Conservation (phyloP, 2,329 filamentous ascomycete genomes). For the Juglanconis oblonga region DNA sequence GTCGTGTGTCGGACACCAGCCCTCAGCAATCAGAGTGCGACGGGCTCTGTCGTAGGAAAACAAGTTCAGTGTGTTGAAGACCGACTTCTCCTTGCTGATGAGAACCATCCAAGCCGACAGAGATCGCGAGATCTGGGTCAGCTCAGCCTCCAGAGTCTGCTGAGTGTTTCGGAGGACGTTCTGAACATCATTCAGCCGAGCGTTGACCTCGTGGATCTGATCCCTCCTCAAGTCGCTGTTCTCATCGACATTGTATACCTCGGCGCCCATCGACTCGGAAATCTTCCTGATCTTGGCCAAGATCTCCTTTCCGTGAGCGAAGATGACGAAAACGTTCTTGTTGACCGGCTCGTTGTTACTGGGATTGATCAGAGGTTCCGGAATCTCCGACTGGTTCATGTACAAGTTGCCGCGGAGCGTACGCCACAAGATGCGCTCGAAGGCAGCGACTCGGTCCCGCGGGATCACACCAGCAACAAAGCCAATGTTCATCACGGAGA, state of each 20-base stretch:
- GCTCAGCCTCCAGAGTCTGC: slow-evolving; percentile 85
- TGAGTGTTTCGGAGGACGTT: slow-evolving; percentile 95
- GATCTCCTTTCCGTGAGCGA: slow-evolving; percentile 97
- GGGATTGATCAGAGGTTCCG: slow-evolving; percentile 87
- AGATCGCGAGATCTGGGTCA: slow-evolving; percentile 88
- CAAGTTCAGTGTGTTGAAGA: slow-evolving; percentile 91
- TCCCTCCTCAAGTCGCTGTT: slow-evolving; percentile 93
- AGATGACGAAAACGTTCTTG: slow-evolving; percentile 99
- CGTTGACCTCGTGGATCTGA: slow-evolving; percentile 97
- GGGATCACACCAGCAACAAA: slow-evolving; percentile 96
- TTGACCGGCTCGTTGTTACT: slow-evolving; percentile 85
- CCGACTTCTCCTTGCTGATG: slow-evolving; percentile 96
- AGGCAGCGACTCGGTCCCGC: slow-evolving; percentile 87
- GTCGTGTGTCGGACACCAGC: slow-evolving; percentile 93
- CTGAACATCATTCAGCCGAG: slow-evolving; percentile 81
- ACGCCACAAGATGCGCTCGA: slow-evolving; percentile 96
- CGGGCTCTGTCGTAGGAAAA: slow-evolving; percentile 96
- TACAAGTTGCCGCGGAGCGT: slow-evolving; percentile 96
- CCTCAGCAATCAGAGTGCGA: slow-evolving; percentile 95
- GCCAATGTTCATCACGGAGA: slow-evolving; percentile 97
- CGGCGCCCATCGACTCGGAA: slow-evolving; percentile 92
- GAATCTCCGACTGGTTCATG: slow-evolving; percentile 99
- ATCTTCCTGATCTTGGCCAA: slow-evolving; percentile 99
- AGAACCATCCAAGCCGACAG: slow-evolving; percentile 97
- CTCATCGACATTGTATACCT: slow-evolving; percentile 95